phyloP scores from a whole-genome alignment of 768 basidiomycete species.

The Naematelia aurantialba region DNA sequence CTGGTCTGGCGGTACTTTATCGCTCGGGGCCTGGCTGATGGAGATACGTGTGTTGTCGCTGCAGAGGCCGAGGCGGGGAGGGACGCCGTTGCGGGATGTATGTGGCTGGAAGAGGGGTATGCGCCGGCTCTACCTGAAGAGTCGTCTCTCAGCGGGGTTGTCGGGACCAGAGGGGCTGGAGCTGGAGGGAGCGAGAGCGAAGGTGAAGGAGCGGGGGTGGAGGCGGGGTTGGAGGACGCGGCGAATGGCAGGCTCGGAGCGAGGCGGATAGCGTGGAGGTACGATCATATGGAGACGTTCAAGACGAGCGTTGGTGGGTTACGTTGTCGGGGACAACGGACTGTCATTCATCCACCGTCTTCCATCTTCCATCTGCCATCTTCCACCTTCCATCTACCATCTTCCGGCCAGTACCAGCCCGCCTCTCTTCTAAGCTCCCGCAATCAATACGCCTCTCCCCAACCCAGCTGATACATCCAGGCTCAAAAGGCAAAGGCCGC shows the following conservation, averaged over 20 bases:
- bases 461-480: background rate
- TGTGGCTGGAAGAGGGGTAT: slow-evolving; percentile 67
- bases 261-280: slow-evolving; percentile 97
- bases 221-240: slow-evolving; percentile 3
- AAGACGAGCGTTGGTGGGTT: slow-evolving; percentile 67
- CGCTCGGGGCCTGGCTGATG: slow-evolving; percentile 74
- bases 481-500: background rate
- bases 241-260: slow-evolving; percentile 53
- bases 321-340: slow-evolving; percentile 10
- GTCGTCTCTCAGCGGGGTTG: too few species aligned
- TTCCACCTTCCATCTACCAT: too few species aligned
- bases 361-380: background rate
- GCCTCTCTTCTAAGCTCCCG: too few species aligned
- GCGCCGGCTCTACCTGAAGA: too few species aligned
- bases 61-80: slow-evolving; percentile 56
- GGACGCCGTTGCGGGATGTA: slow-evolving; percentile 65
- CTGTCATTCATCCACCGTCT: too few species aligned
- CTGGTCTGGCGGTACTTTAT: slow-evolving; percentile 83
- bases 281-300: slow-evolving; percentile 88
- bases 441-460: background rate
- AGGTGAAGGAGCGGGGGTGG: slow-evolving; percentile 13
- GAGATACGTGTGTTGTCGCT: slow-evolving; percentile 67
- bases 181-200: too few species aligned
- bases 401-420: too few species aligned
- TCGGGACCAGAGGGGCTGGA: too few species aligned